These are phyloP conservation scores for Andrographis paniculata DNA, from an alignment of 305 asterid species.

Conservation along the genomic window DNA sequence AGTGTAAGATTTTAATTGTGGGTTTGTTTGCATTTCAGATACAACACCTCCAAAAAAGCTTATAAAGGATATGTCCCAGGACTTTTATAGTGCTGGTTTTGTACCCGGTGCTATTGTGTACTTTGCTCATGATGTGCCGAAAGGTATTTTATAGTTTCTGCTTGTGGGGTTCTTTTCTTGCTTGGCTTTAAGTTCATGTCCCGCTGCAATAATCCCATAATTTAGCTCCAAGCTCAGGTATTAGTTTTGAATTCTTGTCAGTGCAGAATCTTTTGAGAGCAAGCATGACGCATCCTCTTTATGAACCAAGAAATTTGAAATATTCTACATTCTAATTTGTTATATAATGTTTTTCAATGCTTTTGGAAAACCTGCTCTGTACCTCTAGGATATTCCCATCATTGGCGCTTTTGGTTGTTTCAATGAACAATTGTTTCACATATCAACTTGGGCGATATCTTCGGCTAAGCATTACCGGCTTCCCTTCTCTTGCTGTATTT, in stretches of 20 bases:
- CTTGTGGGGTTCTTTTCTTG: background rate
- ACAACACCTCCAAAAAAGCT: constrained; percentile 96
- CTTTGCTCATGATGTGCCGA: constrained; percentile 56
- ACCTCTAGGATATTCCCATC: too few species aligned
- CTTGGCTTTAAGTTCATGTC: background rate
- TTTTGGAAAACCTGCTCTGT: background rate
- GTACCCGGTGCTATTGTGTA: constrained; percentile 92
- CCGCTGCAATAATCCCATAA: background rate
- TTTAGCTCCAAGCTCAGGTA: too few species aligned
- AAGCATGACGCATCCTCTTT: too few species aligned
- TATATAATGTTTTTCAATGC: background rate
- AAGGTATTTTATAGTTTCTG: constrained; percentile 40
- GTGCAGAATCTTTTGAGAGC: too few species aligned
- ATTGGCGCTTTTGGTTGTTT: too few species aligned
- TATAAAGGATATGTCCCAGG: constrained; percentile 61
- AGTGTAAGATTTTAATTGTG: constrained; percentile 10
- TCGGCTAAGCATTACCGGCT: background rate
- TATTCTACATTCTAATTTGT: background rate
- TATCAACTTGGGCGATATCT: background rate
- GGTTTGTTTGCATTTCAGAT: constrained; percentile 37
- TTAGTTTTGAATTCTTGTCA: too few species aligned
- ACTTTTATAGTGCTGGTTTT: constrained; percentile 79
- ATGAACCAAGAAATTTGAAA: background rate
- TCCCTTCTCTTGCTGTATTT: background rate
- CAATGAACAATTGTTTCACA: background rate